Conservation (phyloP, 345 rosid genomes). For the Salix viminalis region DNA sequence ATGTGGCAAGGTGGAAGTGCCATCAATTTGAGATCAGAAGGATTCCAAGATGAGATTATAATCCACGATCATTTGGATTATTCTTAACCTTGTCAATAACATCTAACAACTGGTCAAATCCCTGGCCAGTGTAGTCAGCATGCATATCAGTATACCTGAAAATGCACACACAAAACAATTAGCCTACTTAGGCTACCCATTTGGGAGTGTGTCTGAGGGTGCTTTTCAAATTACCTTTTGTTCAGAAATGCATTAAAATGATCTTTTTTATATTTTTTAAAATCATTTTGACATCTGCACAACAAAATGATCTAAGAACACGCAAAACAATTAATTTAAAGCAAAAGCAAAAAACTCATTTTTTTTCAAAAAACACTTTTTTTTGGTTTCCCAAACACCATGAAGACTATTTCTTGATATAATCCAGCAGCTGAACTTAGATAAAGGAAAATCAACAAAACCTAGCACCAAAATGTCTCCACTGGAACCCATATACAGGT, state of each 20-base stretch:
- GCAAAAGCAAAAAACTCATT: too few species aligned
- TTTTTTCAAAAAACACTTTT: too few species aligned
- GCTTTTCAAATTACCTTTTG: too few species aligned
- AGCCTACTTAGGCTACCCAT: not conserved
- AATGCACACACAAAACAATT: not conserved
- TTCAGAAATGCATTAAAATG: too few species aligned
- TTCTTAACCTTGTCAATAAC: constrained; percentile 88
- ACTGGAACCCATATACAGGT: constrained; percentile 94
- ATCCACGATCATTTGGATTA: constrained; percentile 86
- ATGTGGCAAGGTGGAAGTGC: constrained; percentile 99
- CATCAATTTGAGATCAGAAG: constrained; percentile 85
- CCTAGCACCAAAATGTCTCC: constrained; percentile 99
- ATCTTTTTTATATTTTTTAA: too few species aligned
- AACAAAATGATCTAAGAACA: too few species aligned
- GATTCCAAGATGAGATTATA: constrained; percentile 95
- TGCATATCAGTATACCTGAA: constrained; percentile 89
- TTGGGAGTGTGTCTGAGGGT: too few species aligned
- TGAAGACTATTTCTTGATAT: not conserved
- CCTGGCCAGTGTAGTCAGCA: constrained; percentile 89
- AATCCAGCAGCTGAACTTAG: not conserved
- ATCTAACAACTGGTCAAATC: constrained; percentile 90
- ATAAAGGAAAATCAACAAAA: constrained; percentile 24
- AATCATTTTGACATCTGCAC: too few species aligned
- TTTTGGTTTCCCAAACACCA: too few species aligned
- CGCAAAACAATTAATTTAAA: too few species aligned